Evolutionary conservation across 257 asterid species (phyloP).

Genomic region (Avicennia marina): DNA sequence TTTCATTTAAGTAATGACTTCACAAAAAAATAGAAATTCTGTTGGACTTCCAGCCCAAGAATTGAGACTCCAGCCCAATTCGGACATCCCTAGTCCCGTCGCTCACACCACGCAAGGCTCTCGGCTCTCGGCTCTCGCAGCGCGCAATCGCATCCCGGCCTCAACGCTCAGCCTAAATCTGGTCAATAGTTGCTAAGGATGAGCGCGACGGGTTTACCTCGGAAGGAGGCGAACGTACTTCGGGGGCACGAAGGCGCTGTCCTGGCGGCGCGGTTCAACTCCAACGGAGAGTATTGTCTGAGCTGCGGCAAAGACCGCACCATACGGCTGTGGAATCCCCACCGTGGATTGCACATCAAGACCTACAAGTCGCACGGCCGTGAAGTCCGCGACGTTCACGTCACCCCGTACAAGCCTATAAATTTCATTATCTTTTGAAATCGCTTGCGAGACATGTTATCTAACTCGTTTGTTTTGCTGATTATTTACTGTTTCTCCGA

Average conservation of each 20-base stretch:
- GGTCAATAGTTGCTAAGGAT: conserved; percentile 17
- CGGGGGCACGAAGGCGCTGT: conserved; percentile 97
- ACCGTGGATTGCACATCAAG: conserved; percentile 86
- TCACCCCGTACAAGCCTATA: conserved; percentile 40
- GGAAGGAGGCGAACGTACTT: conserved; percentile 61
- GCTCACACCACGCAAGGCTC: no score
- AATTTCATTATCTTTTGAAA: not conserved
- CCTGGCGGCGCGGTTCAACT: conserved; percentile 86
- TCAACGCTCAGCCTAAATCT: no score
- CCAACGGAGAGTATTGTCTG: conserved; percentile 83
- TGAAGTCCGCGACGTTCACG: conserved; percentile 93
- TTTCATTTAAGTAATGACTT: no score
- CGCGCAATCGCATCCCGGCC: no score
- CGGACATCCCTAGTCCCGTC: no score
- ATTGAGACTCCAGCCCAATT: no score
- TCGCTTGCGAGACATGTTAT: no score
- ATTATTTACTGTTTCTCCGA: not conserved
- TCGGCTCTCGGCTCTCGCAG: no score
- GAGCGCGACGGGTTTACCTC: conserved; percentile 48
- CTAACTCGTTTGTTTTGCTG: not conserved
- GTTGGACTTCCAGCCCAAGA: no score
- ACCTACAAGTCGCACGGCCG: conserved; percentile 96
- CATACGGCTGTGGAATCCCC: conserved; percentile 93
- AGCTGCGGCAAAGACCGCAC: conserved; percentile 98
- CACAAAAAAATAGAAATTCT: no score